Base-by-base conservation (phyloP, 495 filamentous ascomycete genomes). In the Margaritispora aquatica region DNA sequence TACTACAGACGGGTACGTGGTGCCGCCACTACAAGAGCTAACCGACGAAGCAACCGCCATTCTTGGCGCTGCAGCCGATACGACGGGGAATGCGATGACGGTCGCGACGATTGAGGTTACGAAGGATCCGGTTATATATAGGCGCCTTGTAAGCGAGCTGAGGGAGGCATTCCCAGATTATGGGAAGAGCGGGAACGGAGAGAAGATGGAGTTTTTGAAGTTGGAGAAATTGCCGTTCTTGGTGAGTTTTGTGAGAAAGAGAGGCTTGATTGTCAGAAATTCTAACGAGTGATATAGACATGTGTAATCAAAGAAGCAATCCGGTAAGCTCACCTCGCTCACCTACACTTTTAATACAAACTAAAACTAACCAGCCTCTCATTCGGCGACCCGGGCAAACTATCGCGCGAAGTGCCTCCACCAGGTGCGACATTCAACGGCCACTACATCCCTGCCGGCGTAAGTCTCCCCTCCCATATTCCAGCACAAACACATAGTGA, bases 51-150 rank as follows among this genome's bases (percentile, higher is more conserved):
- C 69, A 1, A 68, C 67, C 15, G 66, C 64, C 17, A 44, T 74
- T 7, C 62, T 74, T 11, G 69, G 61, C 0, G 74, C 72, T 1
- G 68, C 70, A 0, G 57, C 71, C 0, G 75, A 76, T 51, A 77
- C 74, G 0, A 75, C 75, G 1, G 73, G 71, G 0, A 69, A 71
- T 54, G 72, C 74, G 0, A 55, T 69, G 49, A 73, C 66, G 0
- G 64, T 72, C 26, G 70, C 74, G 4, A 41, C 67, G 0, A 75
- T 71, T 48, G 65, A 78, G 26, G 65, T 74, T 15, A 53, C 75
- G 2, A 38, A 34, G 19, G 70, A 68, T 48, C 68, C 66, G 1
- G 51, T 34, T 1, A 68, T 75, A 0, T 71, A 69, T 38, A 11
- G 26, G 1, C 58, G 44, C 11, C 54, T 76, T 23, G 65, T 47